phyloP scores from a whole-genome alignment of 257 asterid species.

The Rauvolfia tetraphylla region DNA sequence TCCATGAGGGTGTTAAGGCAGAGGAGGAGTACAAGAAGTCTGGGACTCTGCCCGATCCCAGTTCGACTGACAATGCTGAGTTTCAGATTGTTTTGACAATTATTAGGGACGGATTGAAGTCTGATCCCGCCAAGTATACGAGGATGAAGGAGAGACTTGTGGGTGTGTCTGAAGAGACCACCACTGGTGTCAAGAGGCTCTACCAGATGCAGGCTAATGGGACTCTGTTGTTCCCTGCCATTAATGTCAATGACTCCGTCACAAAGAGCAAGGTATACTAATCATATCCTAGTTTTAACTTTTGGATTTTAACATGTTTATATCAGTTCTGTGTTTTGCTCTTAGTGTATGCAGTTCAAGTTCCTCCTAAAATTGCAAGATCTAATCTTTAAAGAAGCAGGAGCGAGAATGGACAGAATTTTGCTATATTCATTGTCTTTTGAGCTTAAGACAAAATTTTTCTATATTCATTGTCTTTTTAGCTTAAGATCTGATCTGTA shows the following conservation, averaged over 20 bases:
- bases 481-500: slow-evolving; percentile 8
- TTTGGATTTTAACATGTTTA: neutral
- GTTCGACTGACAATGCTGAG: slow-evolving; percentile 71
- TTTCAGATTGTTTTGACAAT: slow-evolving; percentile 71
- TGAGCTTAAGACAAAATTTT: neutral
- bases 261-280: slow-evolving; percentile 94
- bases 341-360: neutral
- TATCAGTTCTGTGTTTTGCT: slow-evolving; percentile 5
- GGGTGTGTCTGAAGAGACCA: slow-evolving; percentile 91
- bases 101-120: slow-evolving; percentile 63
- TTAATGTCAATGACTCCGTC: slow-evolving; percentile 79
- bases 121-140: slow-evolving; percentile 55
- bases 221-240: slow-evolving; percentile 72
- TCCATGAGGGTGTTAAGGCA: slow-evolving; percentile 89
- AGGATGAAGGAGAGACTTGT: slow-evolving; percentile 84
- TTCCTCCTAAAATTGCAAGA: neutral
- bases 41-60: slow-evolving; percentile 67
- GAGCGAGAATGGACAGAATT: neutral
- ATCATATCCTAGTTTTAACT: neutral
- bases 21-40: slow-evolving; percentile 64
- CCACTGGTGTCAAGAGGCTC: slow-evolving; percentile 90
- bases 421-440: neutral
- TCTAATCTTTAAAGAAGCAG: neutral
- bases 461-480: neutral
- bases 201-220: slow-evolving; percentile 89